Evolutionary conservation across 176 grass and related monocot genomes (phyloP), one percentile per base, ranked within the genome.

Genomic region (Aegilops umbellulata): DNA sequence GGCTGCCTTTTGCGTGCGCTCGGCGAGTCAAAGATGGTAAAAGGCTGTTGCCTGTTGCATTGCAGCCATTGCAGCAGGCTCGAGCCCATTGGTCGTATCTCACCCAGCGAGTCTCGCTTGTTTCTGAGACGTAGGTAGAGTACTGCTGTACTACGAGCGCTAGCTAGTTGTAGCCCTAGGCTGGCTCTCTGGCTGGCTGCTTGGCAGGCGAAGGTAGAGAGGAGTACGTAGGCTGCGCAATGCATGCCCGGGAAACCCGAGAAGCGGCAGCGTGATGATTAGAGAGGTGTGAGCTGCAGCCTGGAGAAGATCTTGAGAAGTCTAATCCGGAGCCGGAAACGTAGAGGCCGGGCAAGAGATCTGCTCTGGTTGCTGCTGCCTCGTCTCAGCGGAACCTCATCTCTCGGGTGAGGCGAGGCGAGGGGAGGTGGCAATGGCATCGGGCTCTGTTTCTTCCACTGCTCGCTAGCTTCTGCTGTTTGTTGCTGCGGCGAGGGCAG

Each of bases 301-400:
- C 65, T 76, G 73, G 73, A 60, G 19, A 23, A 77, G 86, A 85
- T 78, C 32, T 69, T n/a, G 60, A 16, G 17, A 71, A 16, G 86
- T 88, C 90, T 85, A 77, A 85, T 88, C 90, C 17, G 69, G 63
- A 84, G 84, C 77, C 84, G 85, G 71, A 93, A 87, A 65, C 91
- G 91, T 92, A 29, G 69, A 84, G 76, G 26, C 4, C 80, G 87
- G 69, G 73, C 80, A 90, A 87, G 87, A 87, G 84, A 90, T 92
- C 79, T 84, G 11, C 32, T 23, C 55, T 2, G 25, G 35, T 11
- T 39, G 36, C 69, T 75, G 24, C 42, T 49, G 47, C 71, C n/a
- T 17, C 27, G 51, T 25, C 32, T 22, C 27, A 23, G 35, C 31
- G 7, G 22, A 17, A 8, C 13, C 39, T 42, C 9, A 58, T 31